Conservation (phyloP, 768 basidiomycete species). For the Pisolithus marmoratus region DNA sequence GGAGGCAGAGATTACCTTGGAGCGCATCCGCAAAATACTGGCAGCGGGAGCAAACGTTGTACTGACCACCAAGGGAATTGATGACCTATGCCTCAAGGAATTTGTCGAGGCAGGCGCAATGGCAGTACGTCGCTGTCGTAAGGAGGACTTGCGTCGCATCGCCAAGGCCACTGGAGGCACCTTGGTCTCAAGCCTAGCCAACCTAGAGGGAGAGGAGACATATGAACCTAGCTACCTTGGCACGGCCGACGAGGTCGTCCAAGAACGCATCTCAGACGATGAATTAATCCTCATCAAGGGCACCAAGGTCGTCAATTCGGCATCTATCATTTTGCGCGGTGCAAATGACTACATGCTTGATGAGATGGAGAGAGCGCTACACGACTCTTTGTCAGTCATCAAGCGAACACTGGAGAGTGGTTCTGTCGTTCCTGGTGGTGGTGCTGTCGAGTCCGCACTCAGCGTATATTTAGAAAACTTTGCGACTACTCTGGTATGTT, state of each 20-base stretch:
- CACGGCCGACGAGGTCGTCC: conserved; percentile 91
- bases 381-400: conserved; percentile 91
- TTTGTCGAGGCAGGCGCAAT: conserved; percentile 99
- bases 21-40: conserved; percentile 92
- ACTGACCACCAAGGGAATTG: conserved; percentile 96
- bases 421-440: conserved; percentile 92
- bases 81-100: conserved; percentile 96
- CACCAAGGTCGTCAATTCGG: conserved; percentile 91
- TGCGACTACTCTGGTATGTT: conserved; percentile 87
- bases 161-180: conserved; percentile 97
- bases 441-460: conserved; percentile 93
- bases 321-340: conserved; percentile 89
- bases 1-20: conserved; percentile 93
- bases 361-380: conserved; percentile 97
- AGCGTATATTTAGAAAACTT: conserved; percentile 99
- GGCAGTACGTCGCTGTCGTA: conserved; percentile 95
- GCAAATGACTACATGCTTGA: conserved; percentile 99
- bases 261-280: conserved; percentile 97
- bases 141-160: conserved; percentile 95
- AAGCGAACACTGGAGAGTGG: conserved; percentile 98
- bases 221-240: conserved; percentile 91
- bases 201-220: conserved; percentile 96
- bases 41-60: conserved; percentile 96
- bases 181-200: conserved; percentile 86
- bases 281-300: conserved; percentile 97